These are phyloP conservation scores for Begonia peltatifolia DNA, from an alignment of 306 rosid genomes.

Conservation along the genomic window DNA sequence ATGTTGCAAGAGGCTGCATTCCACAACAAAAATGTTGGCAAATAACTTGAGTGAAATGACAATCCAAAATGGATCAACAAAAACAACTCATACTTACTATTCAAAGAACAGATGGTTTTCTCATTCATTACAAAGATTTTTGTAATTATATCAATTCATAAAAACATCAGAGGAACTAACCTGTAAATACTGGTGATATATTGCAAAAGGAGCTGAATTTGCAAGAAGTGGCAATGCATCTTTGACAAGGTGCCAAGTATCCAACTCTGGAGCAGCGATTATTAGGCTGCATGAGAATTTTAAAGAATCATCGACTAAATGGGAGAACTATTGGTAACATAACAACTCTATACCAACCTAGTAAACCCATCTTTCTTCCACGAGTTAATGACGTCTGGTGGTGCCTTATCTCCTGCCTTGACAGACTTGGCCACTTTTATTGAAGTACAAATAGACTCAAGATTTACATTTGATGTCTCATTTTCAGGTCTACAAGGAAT, in stretches of 20 bases:
- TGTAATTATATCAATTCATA: not conserved
- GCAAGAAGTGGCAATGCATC: conserved; percentile 63
- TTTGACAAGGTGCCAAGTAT: conserved; percentile 50
- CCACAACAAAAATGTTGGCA: not conserved
- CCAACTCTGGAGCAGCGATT: conserved; percentile 79
- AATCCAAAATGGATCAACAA: too few species aligned
- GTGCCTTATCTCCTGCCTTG: conserved; percentile 74
- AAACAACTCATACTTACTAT: too few species aligned
- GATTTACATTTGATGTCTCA: conserved; percentile 22
- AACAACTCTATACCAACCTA: conserved; percentile 32
- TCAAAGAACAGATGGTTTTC: not conserved
- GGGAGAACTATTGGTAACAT: not conserved
- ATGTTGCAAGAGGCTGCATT: conserved; percentile 75
- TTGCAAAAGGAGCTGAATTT: conserved; percentile 88
- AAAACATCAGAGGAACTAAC: conserved; percentile 18
- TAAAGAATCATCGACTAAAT: not conserved
- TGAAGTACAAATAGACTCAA: conserved; percentile 21
- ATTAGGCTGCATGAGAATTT: conserved; percentile 38
- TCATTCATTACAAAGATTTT: too few species aligned
- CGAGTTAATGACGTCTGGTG: conserved; percentile 33
- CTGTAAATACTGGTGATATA: conserved; percentile 92
- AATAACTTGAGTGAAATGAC: too few species aligned
- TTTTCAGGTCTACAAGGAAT: conserved; percentile 20
- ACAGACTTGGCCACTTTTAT: conserved; percentile 32
- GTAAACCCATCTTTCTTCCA: conserved; percentile 92